Base-by-base conservation (phyloP, 2,329 filamentous ascomycete genomes). In the Ceratocystis harringtonii region DNA sequence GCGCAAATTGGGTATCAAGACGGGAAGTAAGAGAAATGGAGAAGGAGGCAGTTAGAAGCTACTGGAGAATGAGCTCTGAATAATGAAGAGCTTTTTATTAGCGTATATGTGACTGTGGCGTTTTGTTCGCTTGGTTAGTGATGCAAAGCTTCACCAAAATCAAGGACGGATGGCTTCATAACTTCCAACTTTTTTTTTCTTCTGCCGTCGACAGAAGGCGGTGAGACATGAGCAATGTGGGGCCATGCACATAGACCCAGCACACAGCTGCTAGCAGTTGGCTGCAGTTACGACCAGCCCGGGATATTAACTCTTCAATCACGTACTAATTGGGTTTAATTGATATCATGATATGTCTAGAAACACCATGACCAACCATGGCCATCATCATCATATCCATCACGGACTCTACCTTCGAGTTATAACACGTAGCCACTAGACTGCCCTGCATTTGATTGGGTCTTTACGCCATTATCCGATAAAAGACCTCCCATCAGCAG, bases 191-290 rank as follows among this genome's bases (percentile, higher is more conserved):
- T 61, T 64, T 55, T 61, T 66, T 67, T 67, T n/a, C n/a, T 67
- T 67, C 65, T 67, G 65, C 65, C 65, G 44, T 44, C 4, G 19
- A 43, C 30, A 30, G 17, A 64, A 45, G 25, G 65, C 65, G 65
- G 65, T 67, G 61, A 64, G 55, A 7, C 0, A 5, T 28, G 5
- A 43, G 7, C 25, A 19, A 61, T 50, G 45, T 65, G 66, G 61
- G 57, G 67, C 67, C 2, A 4, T 15, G 1, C 10, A 15, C 10
- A 15, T 10, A 41, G 36, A 15, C 12, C 3, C 1, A 3, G 0
- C 1, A 5, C 2, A 5, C 25, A 32, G 52, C 52, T 15, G 4
- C 3, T 2, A 7, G 10, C 52, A 57, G 52, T 5, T 30, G 52
- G 52, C 30, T 15, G 2, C 12, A 30, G 63, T 60, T 62, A 32